phyloP scores from a whole-genome alignment of 139 green algal species.

The Pedinophyceae sp. region DNA sequence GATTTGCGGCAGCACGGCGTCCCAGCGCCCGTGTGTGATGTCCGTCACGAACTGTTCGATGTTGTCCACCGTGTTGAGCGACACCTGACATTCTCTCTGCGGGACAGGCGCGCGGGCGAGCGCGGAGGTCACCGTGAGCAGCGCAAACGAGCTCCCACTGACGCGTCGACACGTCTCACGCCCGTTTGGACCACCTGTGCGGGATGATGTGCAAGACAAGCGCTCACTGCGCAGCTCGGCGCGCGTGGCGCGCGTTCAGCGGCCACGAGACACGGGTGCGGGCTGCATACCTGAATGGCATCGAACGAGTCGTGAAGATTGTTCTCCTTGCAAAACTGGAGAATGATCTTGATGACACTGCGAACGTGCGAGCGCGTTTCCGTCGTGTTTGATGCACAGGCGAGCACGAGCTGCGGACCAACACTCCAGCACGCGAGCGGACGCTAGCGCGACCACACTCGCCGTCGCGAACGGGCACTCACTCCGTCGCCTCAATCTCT shows the following conservation, averaged over 20 bases:
- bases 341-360: too few species aligned
- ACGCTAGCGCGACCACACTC: too few species aligned
- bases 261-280: neutral
- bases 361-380: too few species aligned
- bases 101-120: neutral
- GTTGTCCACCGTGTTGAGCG: conserved; percentile 49
- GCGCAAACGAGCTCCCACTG: neutral
- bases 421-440: neutral
- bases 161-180: neutral
- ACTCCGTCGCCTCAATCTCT: too few species aligned
- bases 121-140: too few species aligned
- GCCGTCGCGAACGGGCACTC: too few species aligned
- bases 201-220: neutral
- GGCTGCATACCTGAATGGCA: conserved; percentile 57
- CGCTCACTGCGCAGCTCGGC: neutral
- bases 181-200: too few species aligned
- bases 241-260: neutral
- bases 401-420: neutral
- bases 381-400: neutral
- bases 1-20: conserved; percentile 68
- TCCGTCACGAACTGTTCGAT: conserved; percentile 78
- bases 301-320: conserved; percentile 67
- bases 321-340: conserved; percentile 97
- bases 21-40: conserved; percentile 76
- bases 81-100: conserved; percentile 84